Base-by-base conservation (phyloP, 1,284 basidiomycete genomes). In the Ceratobasidium sp. region DNA sequence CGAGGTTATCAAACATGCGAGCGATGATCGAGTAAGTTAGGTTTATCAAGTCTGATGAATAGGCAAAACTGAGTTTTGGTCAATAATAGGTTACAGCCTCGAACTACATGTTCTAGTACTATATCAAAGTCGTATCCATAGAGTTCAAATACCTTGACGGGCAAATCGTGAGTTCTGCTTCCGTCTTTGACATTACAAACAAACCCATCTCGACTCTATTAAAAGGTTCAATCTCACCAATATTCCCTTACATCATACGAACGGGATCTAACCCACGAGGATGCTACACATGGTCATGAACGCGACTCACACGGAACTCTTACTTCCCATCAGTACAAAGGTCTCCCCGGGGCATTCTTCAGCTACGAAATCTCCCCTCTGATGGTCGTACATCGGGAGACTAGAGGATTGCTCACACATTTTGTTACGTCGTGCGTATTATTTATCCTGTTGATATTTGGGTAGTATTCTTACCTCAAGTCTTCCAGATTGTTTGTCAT, bases 281-380 rank as follows among this genome's bases (percentile, higher is more conserved):
- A 91, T 78, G 84, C 33, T 15, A 28, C 58, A 20, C 61, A 84
- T 77, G 81, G 80, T 0, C 85, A 85, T 2, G 82, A 82, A 18
- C 89, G 91, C 80, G 91, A 92, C 70, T 86, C 88, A 12, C 90
- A 93, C 77, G 95, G 95, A 33, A 89, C 94, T 40, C 91, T 92
- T 81, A 89, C 97, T 33, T 92, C 92, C 77, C 97, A 98, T 84
- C 93, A 94, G 72, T 89, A 91, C 78, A 87, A 87, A 61, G 97
- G 97, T 51, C 87, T 94, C 66, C 95, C 95, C 77, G 94, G 82
- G 42, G 92, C 94, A 26, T 97, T 96, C 88, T 94, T 98, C 91
- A 98, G 97, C 87, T 97, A 94, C 85, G 98, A 99, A 84, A 99
- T 99, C 84, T 97, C 96, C 23, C 97, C 97, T 2, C 95, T 98